phyloP scores from a whole-genome alignment of 164 flowering plant genomes.

The Nelumbo lutea region DNA sequence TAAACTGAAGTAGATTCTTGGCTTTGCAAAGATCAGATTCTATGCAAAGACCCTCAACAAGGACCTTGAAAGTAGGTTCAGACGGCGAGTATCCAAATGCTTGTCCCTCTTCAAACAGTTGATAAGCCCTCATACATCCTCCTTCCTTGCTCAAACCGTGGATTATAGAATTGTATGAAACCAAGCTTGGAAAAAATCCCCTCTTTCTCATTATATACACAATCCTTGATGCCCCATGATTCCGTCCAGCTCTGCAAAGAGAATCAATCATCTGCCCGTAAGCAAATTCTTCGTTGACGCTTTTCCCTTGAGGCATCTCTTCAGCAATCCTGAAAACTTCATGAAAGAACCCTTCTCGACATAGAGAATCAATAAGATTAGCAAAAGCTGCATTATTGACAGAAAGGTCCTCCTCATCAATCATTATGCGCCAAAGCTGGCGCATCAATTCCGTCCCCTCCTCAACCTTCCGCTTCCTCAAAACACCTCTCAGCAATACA shows the following conservation, averaged over 20 bases:
- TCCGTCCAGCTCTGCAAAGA: slow-evolving; percentile 54
- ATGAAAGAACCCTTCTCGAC: slow-evolving; percentile 62
- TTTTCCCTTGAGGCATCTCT: slow-evolving; percentile 73
- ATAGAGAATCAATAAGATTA: slow-evolving; percentile 59
- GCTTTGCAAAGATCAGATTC: slow-evolving; percentile 60
- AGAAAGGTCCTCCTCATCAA: slow-evolving; percentile 28
- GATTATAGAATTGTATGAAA: slow-evolving; percentile 65
- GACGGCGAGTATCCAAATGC: slow-evolving; percentile 60
- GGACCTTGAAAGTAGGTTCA: slow-evolving; percentile 58
- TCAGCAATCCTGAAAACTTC: slow-evolving; percentile 77
- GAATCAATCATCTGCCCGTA: slow-evolving; percentile 85
- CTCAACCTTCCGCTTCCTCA: slow-evolving; percentile 43
- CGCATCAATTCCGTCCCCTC: slow-evolving; percentile 45
- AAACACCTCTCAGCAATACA: slow-evolving; percentile 54
- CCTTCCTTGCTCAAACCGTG: slow-evolving; percentile 79
- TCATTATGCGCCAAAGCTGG: slow-evolving; percentile 61
- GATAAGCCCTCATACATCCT: slow-evolving; percentile 83
- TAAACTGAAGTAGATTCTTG: slow-evolving; percentile 42
- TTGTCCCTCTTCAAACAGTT: slow-evolving; percentile 69
- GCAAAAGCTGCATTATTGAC: slow-evolving; percentile 69
- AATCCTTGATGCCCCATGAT: slow-evolving; percentile 89
- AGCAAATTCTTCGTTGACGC: slow-evolving; percentile 54
- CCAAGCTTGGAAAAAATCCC: slow-evolving; percentile 53
- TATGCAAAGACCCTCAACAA: slow-evolving; percentile 65
- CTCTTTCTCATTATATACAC: slow-evolving; percentile 79